These are phyloP conservation scores for Akanthomyces lecanii DNA, from an alignment of 2,329 filamentous ascomycete genomes.

Conservation along the genomic window DNA sequence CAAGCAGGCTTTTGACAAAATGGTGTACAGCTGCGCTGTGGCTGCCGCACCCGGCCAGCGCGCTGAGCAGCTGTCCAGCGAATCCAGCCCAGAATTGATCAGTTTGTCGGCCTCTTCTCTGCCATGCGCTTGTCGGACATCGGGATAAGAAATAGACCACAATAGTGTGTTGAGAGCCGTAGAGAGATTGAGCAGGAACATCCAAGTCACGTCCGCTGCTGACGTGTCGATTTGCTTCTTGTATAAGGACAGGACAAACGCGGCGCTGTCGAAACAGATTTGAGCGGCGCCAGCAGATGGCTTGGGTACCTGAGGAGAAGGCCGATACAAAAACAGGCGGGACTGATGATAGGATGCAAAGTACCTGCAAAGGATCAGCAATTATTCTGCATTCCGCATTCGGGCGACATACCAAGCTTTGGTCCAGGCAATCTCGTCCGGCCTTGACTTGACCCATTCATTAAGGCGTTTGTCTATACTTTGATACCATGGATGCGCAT, in stretches of 20 bases:
- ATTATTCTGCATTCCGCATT: neutral
- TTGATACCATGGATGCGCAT: slow-evolving; percentile 82
- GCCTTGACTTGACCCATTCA: slow-evolving; percentile 71
- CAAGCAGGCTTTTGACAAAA: slow-evolving; percentile 78
- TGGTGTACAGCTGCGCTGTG: slow-evolving; percentile 80
- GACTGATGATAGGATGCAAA: slow-evolving; percentile 75
- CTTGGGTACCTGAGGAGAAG: slow-evolving; percentile 85
- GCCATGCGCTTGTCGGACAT: slow-evolving; percentile 68
- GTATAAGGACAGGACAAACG: slow-evolving; percentile 77
- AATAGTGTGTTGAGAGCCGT: slow-evolving; percentile 88
- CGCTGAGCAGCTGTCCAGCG: slow-evolving; percentile 74
- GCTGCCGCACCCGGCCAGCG: slow-evolving; percentile 89
- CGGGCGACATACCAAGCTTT: slow-evolving; percentile 65
- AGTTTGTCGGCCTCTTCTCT: slow-evolving; percentile 73
- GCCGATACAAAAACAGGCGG: slow-evolving; percentile 81
- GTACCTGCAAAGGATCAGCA: slow-evolving; percentile 46
- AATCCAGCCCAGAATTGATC: slow-evolving; percentile 69
- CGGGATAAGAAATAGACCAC: slow-evolving; percentile 85
- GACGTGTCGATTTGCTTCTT: slow-evolving; percentile 72
- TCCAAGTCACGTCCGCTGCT: slow-evolving; percentile 85
- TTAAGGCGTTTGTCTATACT: slow-evolving; percentile 75
- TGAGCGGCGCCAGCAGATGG: slow-evolving; percentile 75
- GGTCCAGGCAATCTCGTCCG: slow-evolving; percentile 66
- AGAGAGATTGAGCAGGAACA: slow-evolving; percentile 84
- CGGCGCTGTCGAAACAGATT: slow-evolving; percentile 77